A percentile compares a stretch with the other conserved stretches of the same genome.
Conservation (phyloP, 306 rosid species). For the Malus asiatica region DNA sequence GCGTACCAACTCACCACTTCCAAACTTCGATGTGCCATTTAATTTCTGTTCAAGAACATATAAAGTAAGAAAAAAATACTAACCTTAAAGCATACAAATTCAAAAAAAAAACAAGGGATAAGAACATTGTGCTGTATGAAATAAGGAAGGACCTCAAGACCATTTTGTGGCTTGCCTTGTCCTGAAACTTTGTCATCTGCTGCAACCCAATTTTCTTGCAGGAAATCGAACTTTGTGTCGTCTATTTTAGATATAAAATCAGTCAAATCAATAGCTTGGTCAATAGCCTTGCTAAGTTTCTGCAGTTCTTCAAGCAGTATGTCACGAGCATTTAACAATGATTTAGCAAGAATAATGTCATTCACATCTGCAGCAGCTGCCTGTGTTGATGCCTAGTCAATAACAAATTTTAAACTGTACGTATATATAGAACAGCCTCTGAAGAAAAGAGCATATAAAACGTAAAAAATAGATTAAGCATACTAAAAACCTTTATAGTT, state of each 20-base stretch:
- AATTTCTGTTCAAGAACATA: slow-evolving; percentile 32
- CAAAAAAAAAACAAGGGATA: not conserved
- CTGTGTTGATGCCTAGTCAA: slow-evolving; percentile 36
- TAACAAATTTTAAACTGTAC: slow-evolving; percentile 29
- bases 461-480: not conserved
- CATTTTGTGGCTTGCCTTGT: slow-evolving; percentile 69
- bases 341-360: slow-evolving; percentile 45
- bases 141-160: slow-evolving; percentile 61
- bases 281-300: slow-evolving; percentile 56
- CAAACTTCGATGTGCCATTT: slow-evolving; percentile 31
- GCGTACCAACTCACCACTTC: slow-evolving; percentile 35
- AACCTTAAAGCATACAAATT: slow-evolving; percentile 6
- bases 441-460: not conserved
- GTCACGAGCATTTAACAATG: slow-evolving; percentile 65
- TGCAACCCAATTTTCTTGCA: slow-evolving; percentile 31
- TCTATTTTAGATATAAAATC: slow-evolving; percentile 61
- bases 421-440: slow-evolving; percentile 2
- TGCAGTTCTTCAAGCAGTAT: slow-evolving; percentile 67
- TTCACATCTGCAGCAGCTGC: slow-evolving; percentile 36
- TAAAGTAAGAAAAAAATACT: slow-evolving; percentile 8
- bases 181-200: slow-evolving; percentile 34
- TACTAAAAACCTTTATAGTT: not conserved
- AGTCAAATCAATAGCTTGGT: slow-evolving; percentile 50
- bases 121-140: slow-evolving; percentile 21
- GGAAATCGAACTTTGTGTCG: slow-evolving; percentile 36